Base-by-base conservation (phyloP, 2,329 filamentous ascomycete species). In the Pestalotiopsis sp. region DNA sequence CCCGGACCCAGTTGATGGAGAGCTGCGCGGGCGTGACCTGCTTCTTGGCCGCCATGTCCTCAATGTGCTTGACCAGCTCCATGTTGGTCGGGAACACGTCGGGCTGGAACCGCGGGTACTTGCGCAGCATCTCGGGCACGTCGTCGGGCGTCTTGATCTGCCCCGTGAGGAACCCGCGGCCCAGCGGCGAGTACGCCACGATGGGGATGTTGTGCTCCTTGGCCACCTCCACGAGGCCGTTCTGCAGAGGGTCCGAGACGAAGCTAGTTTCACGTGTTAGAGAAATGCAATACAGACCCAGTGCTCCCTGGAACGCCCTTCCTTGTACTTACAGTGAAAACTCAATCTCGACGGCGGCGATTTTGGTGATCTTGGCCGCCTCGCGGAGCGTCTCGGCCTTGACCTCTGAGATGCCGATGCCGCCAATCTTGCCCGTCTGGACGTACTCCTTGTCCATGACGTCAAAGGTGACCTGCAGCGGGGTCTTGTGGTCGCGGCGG, bases 101-200 rank as follows among this genome's bases (percentile, higher is more conserved):
- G 2, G 84, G 82, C 70, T 88, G 84, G 80, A 93, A 93, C 25
- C 90, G 85, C 4, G 91, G 90, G 25, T 83, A 75, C 20, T 72
- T 66, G 23, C 78, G 80, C 25, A 85, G 78, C 56, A 82, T 73
- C 74, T 89, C 86, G 3, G 84, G 84, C 49, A 93, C 79, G 72
- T 93, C 91, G 1, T 86, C 82, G 1, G 74, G 70, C 6, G 77
- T 81, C 74, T 83, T 85, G 73, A 88, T 81, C 70, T 85, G 76
- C 1, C 87, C 87, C 0, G 86, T 86, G 68, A 90, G 77, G 80
- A 90, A 85, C 0, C 88, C 88, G 1, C 75, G 71, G 5, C 92
- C 90, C 0, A 94, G 83, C 1, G 93, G 92, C 59, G 90, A 91
- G 80, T 94, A 95, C 0, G 91, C 91, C 45, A 93, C 80, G 62